Evolutionary conservation across 1,284 basidiomycete species (phyloP).

Genomic region (Hemileia vastatrix): DNA sequence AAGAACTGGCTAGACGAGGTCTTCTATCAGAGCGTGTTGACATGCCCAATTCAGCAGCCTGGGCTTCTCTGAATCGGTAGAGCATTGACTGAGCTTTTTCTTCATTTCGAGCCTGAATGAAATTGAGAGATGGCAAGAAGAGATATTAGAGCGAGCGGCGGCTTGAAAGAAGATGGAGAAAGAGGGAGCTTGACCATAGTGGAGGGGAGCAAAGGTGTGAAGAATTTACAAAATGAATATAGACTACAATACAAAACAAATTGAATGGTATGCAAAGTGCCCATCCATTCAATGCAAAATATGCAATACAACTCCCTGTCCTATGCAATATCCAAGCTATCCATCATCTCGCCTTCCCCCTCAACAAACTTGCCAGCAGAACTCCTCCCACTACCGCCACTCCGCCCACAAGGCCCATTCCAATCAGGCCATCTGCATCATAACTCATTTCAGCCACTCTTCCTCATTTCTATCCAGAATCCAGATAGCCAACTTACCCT

Average conservation of each 20-base stretch:
- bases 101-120: constrained; percentile 73
- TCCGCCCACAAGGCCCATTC: constrained; percentile 87
- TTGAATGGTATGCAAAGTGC: no score
- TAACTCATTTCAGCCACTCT: not conserved
- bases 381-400: constrained; percentile 76
- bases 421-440: constrained; percentile 65
- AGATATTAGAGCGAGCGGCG: no score
- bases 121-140: no score
- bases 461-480: not conserved
- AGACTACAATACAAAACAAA: no score
- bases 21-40: constrained; percentile 67
- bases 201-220: no score
- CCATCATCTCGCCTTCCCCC: no score
- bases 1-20: constrained; percentile 78
- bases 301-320: no score
- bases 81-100: constrained; percentile 98
- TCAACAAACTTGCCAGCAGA: constrained; percentile 60
- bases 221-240: no score
- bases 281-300: no score
- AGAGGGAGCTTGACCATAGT: no score
- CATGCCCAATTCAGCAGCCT: constrained; percentile 86
- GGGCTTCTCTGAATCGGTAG: constrained; percentile 93
- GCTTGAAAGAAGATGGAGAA: no score
- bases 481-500: constrained; percentile 53
- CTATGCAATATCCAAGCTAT: no score